A percentile compares a stretch with the other conserved stretches of the same genome.
Evolutionary conservation across 2,329 filamentous ascomycete species (phyloP).

Genomic region (Coniochaeta pulveracea): DNA sequence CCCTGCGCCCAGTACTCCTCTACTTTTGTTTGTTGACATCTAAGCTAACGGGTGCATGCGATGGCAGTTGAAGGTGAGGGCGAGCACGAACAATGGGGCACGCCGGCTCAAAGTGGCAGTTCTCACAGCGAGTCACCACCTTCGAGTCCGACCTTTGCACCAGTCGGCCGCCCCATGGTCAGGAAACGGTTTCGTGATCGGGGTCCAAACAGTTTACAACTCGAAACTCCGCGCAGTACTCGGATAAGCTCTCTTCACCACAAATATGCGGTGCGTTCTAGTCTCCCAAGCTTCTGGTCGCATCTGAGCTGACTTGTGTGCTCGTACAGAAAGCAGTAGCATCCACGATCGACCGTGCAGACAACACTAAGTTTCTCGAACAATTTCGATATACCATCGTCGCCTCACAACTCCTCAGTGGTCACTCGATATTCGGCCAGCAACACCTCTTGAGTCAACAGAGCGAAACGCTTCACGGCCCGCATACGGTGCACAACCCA

Average conservation of each 20-base stretch:
- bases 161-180: conserved; percentile 42
- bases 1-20: conserved; percentile 7
- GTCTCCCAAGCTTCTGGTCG: conserved; percentile 10
- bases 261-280: conserved; percentile 38
- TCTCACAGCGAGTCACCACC: conserved; percentile 32
- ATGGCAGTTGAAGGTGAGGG: conserved; percentile 37
- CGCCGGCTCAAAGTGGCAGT: conserved; percentile 7
- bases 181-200: conserved; percentile 41
- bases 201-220: conserved; percentile 28
- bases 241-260: conserved; percentile 33
- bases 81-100: conserved; percentile 34
- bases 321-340: conserved; percentile 52
- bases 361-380: conserved; percentile 79
- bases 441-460: conserved; percentile 16
- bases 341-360: conserved; percentile 60
- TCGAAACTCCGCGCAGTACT: conserved; percentile 27
- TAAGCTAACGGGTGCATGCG: too few relatives aligned
- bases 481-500: conserved; percentile 17
- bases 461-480: conserved; percentile 8
- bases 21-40: too few relatives aligned
- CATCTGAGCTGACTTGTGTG: conserved; percentile 9
- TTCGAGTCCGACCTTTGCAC: conserved; percentile 41
- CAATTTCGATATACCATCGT: conserved; percentile 90
- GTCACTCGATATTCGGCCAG: conserved; percentile 44
- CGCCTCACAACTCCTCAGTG: conserved; percentile 77